Evolutionary conservation across 176 grass and related monocot species (phyloP).

Genomic region (Carex kokanica): DNA sequence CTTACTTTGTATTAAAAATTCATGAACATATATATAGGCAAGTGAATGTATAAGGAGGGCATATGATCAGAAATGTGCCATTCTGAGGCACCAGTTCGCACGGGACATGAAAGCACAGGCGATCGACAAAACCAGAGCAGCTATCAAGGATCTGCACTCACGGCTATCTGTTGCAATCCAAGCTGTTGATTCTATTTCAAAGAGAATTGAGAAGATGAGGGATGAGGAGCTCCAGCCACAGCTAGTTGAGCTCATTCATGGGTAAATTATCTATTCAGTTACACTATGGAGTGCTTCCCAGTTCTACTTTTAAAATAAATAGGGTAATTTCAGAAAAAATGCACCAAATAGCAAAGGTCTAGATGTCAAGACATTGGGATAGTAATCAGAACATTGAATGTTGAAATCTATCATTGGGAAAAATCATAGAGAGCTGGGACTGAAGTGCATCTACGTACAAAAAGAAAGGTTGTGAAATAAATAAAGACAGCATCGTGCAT

Average conservation of each 20-base stretch:
- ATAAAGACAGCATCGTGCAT: no score
- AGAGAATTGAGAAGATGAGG: constrained; percentile 94
- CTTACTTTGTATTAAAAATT: constrained; percentile 8
- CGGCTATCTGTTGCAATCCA: constrained; percentile 81
- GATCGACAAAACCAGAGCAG: constrained; percentile 86
- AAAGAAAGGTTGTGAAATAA: no score
- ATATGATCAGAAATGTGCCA: constrained; percentile 84
- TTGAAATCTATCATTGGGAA: neutral
- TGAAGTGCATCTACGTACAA: no score
- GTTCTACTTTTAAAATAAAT: neutral
- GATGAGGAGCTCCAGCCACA: constrained; percentile 88
- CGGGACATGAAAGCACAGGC: constrained; percentile 52
- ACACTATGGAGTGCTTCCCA: neutral
- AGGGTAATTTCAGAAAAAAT: neutral
- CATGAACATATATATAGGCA: constrained; percentile 49
- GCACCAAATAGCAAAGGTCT: neutral
- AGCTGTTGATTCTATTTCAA: constrained; percentile 91
- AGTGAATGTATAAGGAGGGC: constrained; percentile 88
- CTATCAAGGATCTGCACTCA: constrained; percentile 96
- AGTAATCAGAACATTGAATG: neutral
- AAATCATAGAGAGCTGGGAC: neutral
- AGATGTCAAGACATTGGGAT: neutral
- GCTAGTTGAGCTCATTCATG: constrained; percentile 85
- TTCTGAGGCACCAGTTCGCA: constrained; percentile 75
- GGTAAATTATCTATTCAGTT: constrained; percentile 40